phyloP scores from a whole-genome alignment of 495 filamentous ascomycete genomes.

The Lepraria neglecta region DNA sequence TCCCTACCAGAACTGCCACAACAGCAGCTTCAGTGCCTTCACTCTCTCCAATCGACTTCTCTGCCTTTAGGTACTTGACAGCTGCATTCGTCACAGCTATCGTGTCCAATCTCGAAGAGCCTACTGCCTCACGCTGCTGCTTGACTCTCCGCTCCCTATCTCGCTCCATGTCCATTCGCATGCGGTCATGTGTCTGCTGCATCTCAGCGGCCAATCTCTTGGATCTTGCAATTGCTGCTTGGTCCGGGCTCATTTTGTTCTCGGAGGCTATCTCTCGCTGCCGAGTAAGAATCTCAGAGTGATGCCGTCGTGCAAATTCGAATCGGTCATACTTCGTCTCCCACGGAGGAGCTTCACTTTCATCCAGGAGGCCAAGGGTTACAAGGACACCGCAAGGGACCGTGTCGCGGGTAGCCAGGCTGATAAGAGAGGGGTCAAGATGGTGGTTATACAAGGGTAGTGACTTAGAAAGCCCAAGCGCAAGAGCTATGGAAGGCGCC shows the following conservation, averaged over 20 bases:
- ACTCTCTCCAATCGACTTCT: slow-evolving; percentile 28
- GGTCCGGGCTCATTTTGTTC: slow-evolving; percentile 38
- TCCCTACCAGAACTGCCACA: slow-evolving; percentile 46
- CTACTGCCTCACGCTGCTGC: slow-evolving; percentile 48
- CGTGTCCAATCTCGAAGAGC: slow-evolving; percentile 50
- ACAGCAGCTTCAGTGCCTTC: slow-evolving; percentile 37
- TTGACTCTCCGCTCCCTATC: slow-evolving; percentile 38
- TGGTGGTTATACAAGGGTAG: slow-evolving; percentile 10
- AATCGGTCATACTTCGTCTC: slow-evolving; percentile 37
- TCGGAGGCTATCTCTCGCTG: slow-evolving; percentile 41
- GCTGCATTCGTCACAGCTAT: slow-evolving; percentile 45
- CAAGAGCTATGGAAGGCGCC: slow-evolving; percentile 11
- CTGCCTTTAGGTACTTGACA: slow-evolving; percentile 41
- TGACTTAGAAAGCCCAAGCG: slow-evolving; percentile 16
- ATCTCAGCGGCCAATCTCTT: slow-evolving; percentile 17
- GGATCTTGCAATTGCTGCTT: slow-evolving; percentile 38
- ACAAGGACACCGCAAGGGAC: slow-evolving; percentile 60
- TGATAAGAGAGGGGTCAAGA: slow-evolving; percentile 5
- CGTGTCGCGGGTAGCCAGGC: slow-evolving; percentile 19
- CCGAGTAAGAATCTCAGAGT: slow-evolving; percentile 40
- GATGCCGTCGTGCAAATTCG: slow-evolving; percentile 27
- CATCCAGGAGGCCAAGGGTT: slow-evolving; percentile 45
- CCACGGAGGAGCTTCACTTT: slow-evolving; percentile 53
- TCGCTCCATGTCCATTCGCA: slow-evolving; percentile 35
- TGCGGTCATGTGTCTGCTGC: slow-evolving; percentile 6